Evolutionary conservation across 805 yeast species (phyloP).

Genomic region (Yarrowia sp.): DNA sequence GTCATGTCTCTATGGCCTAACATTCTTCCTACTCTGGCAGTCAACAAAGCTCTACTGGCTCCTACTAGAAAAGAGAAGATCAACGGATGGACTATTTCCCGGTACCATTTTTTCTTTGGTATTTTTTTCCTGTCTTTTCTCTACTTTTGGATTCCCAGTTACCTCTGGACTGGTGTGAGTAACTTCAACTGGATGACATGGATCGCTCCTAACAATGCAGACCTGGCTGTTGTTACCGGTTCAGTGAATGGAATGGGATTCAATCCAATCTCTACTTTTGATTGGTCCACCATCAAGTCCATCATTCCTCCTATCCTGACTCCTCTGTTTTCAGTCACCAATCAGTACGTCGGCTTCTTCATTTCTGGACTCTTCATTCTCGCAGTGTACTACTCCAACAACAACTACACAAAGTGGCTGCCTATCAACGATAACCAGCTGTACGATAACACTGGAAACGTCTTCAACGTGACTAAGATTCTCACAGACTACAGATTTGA

Average conservation of each 20-base stretch:
- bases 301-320: conserved; percentile 27
- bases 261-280: conserved; percentile 33
- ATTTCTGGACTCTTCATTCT: conserved; percentile 47
- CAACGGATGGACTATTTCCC: conserved; percentile 57
- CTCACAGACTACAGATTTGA: conserved; percentile 43
- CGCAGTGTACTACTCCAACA: not conserved
- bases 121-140: conserved; percentile 46
- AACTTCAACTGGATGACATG: conserved; percentile 63
- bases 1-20: not conserved
- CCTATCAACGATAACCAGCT: conserved; percentile 55
- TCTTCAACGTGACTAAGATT: conserved; percentile 49
- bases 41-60: not conserved
- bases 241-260: conserved; percentile 44
- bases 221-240: conserved; percentile 43
- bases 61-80: not conserved
- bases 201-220: conserved; percentile 53
- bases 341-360: conserved; percentile 26
- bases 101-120: conserved; percentile 50
- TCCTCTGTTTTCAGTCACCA: conserved; percentile 28
- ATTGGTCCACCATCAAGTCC: not conserved
- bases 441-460: conserved; percentile 52
- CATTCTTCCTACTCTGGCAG: not conserved
- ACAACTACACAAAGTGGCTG: conserved; percentile 50
- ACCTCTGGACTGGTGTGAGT: conserved; percentile 57
- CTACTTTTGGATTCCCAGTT: conserved; percentile 70